A percentile compares a stretch with the other conserved stretches of the same genome.
Conservation (phyloP, 2,329 filamentous ascomycete genomes). For the Epichloe baconii region DNA sequence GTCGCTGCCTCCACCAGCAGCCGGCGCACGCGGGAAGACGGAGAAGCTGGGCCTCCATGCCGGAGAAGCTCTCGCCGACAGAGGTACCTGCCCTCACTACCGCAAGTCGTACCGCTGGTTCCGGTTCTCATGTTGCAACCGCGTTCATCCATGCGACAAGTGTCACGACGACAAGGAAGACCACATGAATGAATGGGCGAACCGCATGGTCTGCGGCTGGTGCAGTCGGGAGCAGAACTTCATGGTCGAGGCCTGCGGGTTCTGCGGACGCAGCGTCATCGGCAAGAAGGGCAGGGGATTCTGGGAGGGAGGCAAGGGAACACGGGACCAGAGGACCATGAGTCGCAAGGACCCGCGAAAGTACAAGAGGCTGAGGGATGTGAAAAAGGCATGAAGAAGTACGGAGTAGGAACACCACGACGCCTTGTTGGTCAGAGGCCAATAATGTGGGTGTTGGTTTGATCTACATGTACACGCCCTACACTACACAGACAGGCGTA, state of each 20-base stretch:
- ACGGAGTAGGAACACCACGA: too few relatives aligned
- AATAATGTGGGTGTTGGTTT: too few relatives aligned
- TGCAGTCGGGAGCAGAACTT: conserved; percentile 75
- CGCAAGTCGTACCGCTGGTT: conserved; percentile 49
- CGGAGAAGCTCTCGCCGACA: conserved; percentile 40
- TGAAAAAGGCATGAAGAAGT: neutral
- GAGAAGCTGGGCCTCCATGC: conserved; percentile 44
- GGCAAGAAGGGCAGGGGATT: conserved; percentile 56
- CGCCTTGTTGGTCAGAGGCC: too few relatives aligned
- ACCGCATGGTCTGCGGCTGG: conserved; percentile 70
- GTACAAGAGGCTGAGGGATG: conserved; percentile 44
- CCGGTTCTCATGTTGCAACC: conserved; percentile 48
- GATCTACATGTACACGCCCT: too few relatives aligned
- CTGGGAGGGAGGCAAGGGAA: conserved; percentile 80
- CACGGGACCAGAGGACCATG: conserved; percentile 59
- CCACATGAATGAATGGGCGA: conserved; percentile 70
- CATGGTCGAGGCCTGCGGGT: conserved; percentile 58
- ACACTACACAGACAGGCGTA: neutral
- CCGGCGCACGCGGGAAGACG: conserved; percentile 30
- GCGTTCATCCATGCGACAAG: conserved; percentile 49
- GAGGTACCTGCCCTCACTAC: conserved; percentile 46
- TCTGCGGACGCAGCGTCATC: conserved; percentile 59
- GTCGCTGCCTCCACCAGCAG: conserved; percentile 25
- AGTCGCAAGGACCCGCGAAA: conserved; percentile 65
- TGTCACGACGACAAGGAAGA: conserved; percentile 63